Evolutionary conservation across 257 asterid genomes (phyloP).

Genomic region (Plectranthus barbatus): DNA sequence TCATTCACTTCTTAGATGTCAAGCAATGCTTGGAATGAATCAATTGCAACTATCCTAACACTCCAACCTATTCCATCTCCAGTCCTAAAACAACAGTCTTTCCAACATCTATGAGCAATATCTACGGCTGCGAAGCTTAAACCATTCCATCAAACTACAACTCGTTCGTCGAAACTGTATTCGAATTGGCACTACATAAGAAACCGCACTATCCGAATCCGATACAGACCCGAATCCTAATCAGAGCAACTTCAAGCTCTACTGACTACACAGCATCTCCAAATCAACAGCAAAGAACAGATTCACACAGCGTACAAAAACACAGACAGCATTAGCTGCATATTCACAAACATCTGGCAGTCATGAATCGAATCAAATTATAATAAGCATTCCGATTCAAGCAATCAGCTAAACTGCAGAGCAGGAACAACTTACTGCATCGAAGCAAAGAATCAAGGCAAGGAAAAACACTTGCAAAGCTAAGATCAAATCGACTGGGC

Average conservation of each 20-base stretch:
- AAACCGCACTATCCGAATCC: background rate
- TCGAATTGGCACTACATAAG: background rate
- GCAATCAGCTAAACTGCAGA: background rate
- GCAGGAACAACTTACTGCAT: slow-evolving; percentile 17
- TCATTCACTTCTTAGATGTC: background rate
- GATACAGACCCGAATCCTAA: background rate
- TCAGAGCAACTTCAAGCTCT: background rate
- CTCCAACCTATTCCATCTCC: background rate
- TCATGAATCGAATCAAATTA: background rate
- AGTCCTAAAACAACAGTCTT: background rate
- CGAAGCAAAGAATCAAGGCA: background rate
- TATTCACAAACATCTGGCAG: slow-evolving; percentile 8
- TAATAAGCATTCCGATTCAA: slow-evolving; percentile 1
- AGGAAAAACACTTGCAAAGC: background rate
- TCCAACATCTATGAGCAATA: background rate
- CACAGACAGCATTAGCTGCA: background rate
- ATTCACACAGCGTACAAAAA: background rate
- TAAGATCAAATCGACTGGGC: background rate
- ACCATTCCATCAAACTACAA: background rate
- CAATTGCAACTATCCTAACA: background rate
- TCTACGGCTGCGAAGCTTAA: background rate
- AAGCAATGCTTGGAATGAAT: background rate
- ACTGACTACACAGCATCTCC: background rate
- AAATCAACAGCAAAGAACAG: background rate
- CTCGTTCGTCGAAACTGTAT: background rate